Evolutionary conservation across 805 yeast species (phyloP), one percentile per base, ranked within the genome.

Genomic region (Peterozyma toletana): DNA sequence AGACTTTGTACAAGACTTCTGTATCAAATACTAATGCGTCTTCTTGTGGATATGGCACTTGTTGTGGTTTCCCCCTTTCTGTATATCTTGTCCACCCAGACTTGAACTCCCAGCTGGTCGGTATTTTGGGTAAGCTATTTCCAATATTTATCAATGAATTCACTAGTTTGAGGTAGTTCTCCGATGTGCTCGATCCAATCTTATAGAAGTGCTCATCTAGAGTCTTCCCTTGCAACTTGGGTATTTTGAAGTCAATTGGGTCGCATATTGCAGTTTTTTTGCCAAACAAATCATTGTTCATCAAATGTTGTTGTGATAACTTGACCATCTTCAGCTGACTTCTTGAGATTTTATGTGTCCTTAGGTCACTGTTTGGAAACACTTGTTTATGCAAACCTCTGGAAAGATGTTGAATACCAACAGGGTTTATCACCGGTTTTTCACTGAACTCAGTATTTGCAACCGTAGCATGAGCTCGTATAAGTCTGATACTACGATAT

Each of bases 1-100:
- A 77, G 1, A 78, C 62, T 51, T 86, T 82, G 62, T 88, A 90
- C 55, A 90, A 58, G 0, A 83, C 86, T 59, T 93, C 99, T 10
- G 87, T 90, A 61, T 93, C 99, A 59, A 91, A 91, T 0, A 85
- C 89, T 11, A 93, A 55, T 2, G 76, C 78, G 36, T 79, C 71
- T 45, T 86, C 97, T 3, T 64, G 50, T 0, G 99, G 99, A 53
- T 64, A 81, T 0, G 67, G 68, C 0, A 93, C 96, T 0, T 56
- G 46, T 16, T 62, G 60, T 0, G 96, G 89, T 37, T 14, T 21
- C 0, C 51, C 49, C 42, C 64, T 56, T 1, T 81, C 82, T 0
- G 67, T 64, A 59, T 93, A 91, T 53, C 83, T 69, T 14, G 77
- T 70, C 98, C 98, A 93, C 7, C 99, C 98, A 2, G 86, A 61